Evolutionary conservation across 768 basidiomycete genomes (phyloP), one percentile per base, ranked within the genome.

Genomic region (Termitomyces sp.): DNA sequence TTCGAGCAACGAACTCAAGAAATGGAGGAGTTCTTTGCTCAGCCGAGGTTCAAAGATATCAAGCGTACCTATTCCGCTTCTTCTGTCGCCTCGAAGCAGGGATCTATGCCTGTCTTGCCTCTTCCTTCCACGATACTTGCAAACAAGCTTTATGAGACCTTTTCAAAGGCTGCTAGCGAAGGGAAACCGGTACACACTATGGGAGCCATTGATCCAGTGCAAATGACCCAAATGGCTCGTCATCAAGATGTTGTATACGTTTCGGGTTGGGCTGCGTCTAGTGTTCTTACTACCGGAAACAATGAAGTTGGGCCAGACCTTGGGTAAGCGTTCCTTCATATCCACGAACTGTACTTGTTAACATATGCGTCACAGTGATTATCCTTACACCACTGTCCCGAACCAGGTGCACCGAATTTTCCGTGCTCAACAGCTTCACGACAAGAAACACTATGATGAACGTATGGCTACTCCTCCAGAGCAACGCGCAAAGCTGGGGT

Each of bases 311-410:
- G 93, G 16, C 94, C 92, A 22, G 94, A 97, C 72, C 79, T 94
- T 63, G 92, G 90, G 92, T 78, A 76, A 77, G 87, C 84, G 34
- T 31, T 27, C 2, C 32, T 9, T 63, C 53, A 73, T 61, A 34
- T 34, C 27, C 27, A 37, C 22, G 27, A 31, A 41, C 32, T 18
- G 51, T 22, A 18, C 32, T 60, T 42, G 43, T 32, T 51, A 22
- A 56, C 27, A 13, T 53, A 37, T 44, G 24, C 12, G 44, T 24
- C 47, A 4, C 59, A 94, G 88, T 36, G 95, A 98, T 71, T 96
- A 97, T 69, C 93, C 94, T 1, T 97, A 97, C 71, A 94, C 93
- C 10, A 96, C 94, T 1, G 93, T 98, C 16, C 94, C 95, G 24
- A 96, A 97, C 68, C 94, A 96, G 69, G 94, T 97, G 0, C 90